Percentiles rank a stretch among this genome's conserved stretches.
phyloP scores from a whole-genome alignment of 208 protist species.

The Leptomonas seymouri region DNA sequence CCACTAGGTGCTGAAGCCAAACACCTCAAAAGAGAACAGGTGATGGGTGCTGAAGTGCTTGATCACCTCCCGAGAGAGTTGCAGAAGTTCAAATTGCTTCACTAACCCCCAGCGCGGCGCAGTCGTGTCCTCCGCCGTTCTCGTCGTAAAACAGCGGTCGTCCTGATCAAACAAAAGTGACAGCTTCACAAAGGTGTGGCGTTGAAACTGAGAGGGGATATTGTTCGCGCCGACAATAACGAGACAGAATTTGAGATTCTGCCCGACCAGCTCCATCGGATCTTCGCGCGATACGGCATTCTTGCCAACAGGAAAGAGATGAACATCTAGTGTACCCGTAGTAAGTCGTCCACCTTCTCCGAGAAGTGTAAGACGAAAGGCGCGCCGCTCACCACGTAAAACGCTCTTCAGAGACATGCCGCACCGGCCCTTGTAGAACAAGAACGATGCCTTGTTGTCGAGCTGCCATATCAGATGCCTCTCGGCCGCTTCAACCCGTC shows the following conservation, averaged over 20 bases:
- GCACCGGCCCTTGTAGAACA: conserved; percentile 72
- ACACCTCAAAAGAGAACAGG: conserved; percentile 81
- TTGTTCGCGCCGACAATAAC: conserved; percentile 63
- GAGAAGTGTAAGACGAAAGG: conserved; percentile 43
- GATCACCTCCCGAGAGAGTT: conserved; percentile 53
- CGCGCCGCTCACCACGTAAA: conserved; percentile 40
- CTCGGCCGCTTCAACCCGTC: conserved; percentile 54
- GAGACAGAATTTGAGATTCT: conserved; percentile 66
- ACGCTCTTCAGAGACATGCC: conserved; percentile 55
- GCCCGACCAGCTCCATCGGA: conserved; percentile 41
- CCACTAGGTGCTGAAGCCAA: conserved; percentile 59
- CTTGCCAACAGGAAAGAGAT: conserved; percentile 58
- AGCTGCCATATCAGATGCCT: conserved; percentile 38
- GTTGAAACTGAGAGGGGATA: conserved; percentile 46
- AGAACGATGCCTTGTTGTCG: conserved; percentile 53
- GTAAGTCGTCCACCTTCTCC: conserved; percentile 50
- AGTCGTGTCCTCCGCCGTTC: conserved; percentile 43
- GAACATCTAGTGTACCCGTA: conserved; percentile 48
- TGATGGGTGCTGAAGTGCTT: conserved; percentile 45
- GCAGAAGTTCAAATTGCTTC: conserved; percentile 68
- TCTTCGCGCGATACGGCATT: conserved; percentile 21
- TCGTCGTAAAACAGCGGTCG: conserved; percentile 65
- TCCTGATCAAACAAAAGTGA: conserved; percentile 60
- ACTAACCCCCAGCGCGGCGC: conserved; percentile 60
- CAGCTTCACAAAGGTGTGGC: conserved; percentile 66